Evolutionary conservation across 768 basidiomycete species (phyloP).

Genomic region (Tephrocybe sp.): DNA sequence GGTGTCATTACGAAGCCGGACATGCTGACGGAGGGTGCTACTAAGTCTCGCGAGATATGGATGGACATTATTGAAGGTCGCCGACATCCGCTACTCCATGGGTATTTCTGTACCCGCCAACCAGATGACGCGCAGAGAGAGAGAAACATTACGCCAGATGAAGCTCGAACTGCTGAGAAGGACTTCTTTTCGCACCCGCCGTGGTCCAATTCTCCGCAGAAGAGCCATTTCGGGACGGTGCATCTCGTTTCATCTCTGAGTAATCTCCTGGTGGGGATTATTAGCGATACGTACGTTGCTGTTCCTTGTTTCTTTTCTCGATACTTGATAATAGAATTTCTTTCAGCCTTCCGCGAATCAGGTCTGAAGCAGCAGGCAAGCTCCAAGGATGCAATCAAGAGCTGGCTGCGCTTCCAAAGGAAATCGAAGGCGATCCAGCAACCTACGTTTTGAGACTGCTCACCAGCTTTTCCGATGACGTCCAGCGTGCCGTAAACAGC

Average conservation of each 20-base stretch:
- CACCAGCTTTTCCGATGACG: constrained; percentile 29
- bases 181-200: constrained; percentile 36
- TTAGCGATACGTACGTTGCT: constrained; percentile 25
- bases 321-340: neutral
- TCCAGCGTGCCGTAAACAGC: constrained; percentile 30
- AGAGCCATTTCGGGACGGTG: constrained; percentile 33
- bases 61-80: constrained; percentile 42
- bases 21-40: constrained; percentile 37
- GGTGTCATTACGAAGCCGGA: constrained; percentile 61
- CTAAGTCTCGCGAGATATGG: constrained; percentile 37
- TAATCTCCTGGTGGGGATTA: constrained; percentile 34
- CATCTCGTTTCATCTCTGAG: constrained; percentile 35
- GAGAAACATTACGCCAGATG: constrained; percentile 24
- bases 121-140: constrained; percentile 37
- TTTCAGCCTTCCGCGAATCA: constrained; percentile 30
- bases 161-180: constrained; percentile 33
- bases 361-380: constrained; percentile 20
- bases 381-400: constrained; percentile 27
- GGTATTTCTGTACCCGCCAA: constrained; percentile 46
- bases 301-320: neutral
- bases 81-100: constrained; percentile 35
- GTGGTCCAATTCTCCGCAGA: constrained; percentile 30
- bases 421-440: constrained; percentile 32
- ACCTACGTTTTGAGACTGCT: constrained; percentile 35
- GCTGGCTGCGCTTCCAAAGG: constrained; percentile 26